These are phyloP conservation scores for Entrophospora sp. DNA, from an alignment of 192 early-diverging fungal genomes.

Conservation along the genomic window DNA sequence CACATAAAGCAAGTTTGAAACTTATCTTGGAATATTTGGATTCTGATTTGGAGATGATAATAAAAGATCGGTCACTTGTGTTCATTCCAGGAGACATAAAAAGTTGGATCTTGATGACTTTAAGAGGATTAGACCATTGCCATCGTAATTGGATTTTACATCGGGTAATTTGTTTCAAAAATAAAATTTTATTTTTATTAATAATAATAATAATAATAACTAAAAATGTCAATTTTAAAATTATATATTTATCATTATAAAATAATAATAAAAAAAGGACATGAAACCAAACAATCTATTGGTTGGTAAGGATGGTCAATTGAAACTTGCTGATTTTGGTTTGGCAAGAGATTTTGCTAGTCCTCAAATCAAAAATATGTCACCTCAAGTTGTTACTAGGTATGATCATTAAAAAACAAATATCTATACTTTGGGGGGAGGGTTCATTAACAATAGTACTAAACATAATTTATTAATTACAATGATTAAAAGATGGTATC, in stretches of 20 bases:
- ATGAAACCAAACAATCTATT: constrained; percentile 85
- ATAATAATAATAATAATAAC: too few species aligned
- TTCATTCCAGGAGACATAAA: constrained; percentile 92
- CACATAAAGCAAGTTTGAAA: constrained; percentile 84
- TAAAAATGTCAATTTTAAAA: too few species aligned
- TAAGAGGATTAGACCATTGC: constrained; percentile 86
- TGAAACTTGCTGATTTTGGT: constrained; percentile 99
- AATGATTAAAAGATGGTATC: constrained; percentile 72
- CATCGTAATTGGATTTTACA: constrained; percentile 88
- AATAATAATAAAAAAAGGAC: constrained; percentile 41
- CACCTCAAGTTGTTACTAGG: constrained; percentile 88
- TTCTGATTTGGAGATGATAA: constrained; percentile 91
- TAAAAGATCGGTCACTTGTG: constrained; percentile 83
- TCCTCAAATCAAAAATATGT: constrained; percentile 62
- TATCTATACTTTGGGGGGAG: not conserved
- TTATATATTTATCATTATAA: not conserved
- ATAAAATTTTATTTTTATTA: not conserved
- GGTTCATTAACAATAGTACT: not conserved
- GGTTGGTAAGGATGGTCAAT: constrained; percentile 71
- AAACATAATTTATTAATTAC: not conserved
- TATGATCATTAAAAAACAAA: constrained; percentile 16
- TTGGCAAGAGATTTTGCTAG: constrained; percentile 93
- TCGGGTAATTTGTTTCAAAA: constrained; percentile 46
- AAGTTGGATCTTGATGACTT: constrained; percentile 95
- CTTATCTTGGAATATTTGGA: constrained; percentile 92